phyloP scores from a whole-genome alignment of 2,329 filamentous ascomycete species.

The Aspergillus neoniger region DNA sequence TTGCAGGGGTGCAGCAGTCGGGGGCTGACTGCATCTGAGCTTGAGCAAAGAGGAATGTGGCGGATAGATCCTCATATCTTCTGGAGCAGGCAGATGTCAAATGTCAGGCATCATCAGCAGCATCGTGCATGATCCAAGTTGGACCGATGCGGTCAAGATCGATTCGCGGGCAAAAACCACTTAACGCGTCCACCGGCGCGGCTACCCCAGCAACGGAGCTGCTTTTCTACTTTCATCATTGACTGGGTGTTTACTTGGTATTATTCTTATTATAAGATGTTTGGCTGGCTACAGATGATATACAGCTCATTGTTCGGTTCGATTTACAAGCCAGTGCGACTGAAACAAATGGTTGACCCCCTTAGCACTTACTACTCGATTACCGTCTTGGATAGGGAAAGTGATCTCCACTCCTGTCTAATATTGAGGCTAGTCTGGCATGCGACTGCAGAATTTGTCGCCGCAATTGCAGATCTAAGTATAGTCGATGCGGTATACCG shows the following conservation, averaged over 20 bases:
- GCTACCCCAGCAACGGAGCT: conserved; percentile 23
- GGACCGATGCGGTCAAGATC: not conserved
- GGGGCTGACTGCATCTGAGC: conserved; percentile 27
- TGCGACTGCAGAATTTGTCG: not conserved
- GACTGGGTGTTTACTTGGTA: not conserved
- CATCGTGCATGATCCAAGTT: not conserved
- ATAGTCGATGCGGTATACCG: no score
- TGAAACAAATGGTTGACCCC: no score
- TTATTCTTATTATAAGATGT: no score
- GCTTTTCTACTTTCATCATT: not conserved
- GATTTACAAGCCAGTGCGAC: no score
- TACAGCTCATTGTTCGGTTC: not conserved
- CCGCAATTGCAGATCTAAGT: not conserved
- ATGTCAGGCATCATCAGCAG: conserved; percentile 2
- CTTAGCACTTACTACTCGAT: no score
- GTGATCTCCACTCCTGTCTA: no score
- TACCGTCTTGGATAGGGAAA: no score
- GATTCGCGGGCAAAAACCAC: conserved; percentile 18
- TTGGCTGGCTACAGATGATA: no score
- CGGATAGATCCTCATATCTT: conserved; percentile 22
- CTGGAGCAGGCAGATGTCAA: not conserved
- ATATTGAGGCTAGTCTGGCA: no score
- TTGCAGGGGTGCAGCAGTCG: conserved; percentile 21
- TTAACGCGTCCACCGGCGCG: conserved; percentile 21
- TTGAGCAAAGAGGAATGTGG: conserved; percentile 9